Evolutionary conservation across 2,329 filamentous ascomycete genomes (phyloP).

Genomic region (Arthrobotrys iridis): DNA sequence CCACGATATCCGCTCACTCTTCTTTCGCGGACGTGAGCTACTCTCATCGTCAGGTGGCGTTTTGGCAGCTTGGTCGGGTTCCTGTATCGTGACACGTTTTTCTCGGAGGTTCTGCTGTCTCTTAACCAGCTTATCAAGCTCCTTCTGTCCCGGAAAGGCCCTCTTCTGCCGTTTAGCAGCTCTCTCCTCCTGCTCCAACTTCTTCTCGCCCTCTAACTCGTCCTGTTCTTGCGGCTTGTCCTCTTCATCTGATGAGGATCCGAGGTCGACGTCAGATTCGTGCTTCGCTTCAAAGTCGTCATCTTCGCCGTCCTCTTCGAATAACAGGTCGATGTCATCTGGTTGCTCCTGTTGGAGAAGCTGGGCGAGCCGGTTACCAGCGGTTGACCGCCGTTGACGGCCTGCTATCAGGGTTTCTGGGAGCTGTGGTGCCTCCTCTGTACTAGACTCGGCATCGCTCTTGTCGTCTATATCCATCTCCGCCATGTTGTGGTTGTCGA

Average conservation of each 20-base stretch:
- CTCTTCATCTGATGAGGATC: slow-evolving; percentile 84
- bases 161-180: slow-evolving; percentile 80
- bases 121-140: slow-evolving; percentile 46
- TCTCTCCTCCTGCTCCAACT: slow-evolving; percentile 74
- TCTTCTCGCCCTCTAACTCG: slow-evolving; percentile 86
- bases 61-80: slow-evolving; percentile 13
- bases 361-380: slow-evolving; percentile 82
- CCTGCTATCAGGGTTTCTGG: slow-evolving; percentile 78
- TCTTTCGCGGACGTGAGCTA: slow-evolving; percentile 68
- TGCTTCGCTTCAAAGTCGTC: slow-evolving; percentile 75
- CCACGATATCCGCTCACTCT: slow-evolving; percentile 76
- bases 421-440: slow-evolving; percentile 8
- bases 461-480: slow-evolving; percentile 44
- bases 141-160: slow-evolving; percentile 67
- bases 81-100: slow-evolving; percentile 49
- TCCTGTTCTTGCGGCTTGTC: slow-evolving; percentile 74
- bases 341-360: slow-evolving; percentile 79
- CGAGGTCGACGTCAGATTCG: slow-evolving; percentile 81
- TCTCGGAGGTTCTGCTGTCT: slow-evolving; percentile 43
- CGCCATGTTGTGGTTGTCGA: slow-evolving; percentile 18
- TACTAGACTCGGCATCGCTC: slow-evolving; percentile 32
- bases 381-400: slow-evolving; percentile 79
- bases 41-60: slow-evolving; percentile 4
- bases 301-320: slow-evolving; percentile 74
- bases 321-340: slow-evolving; percentile 74